Evolutionary conservation across 441 rosid species (phyloP).

Genomic region (Populus hybrid): DNA sequence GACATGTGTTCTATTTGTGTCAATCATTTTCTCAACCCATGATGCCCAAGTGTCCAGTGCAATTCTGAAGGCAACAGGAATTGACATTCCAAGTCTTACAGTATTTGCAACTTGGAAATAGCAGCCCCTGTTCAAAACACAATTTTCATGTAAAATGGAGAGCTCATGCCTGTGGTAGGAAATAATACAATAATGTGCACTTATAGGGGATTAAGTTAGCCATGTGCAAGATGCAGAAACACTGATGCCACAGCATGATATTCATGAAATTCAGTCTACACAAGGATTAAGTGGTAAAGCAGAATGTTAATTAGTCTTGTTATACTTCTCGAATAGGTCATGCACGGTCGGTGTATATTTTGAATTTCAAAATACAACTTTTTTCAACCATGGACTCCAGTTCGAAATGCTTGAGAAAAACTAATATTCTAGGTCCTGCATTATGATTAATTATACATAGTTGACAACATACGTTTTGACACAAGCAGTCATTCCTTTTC

Average conservation of each 20-base stretch:
- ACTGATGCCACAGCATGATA: neutral
- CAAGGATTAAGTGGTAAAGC: neutral
- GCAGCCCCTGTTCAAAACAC: slow-evolving; percentile 62
- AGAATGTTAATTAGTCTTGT: neutral
- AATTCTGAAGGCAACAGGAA: slow-evolving; percentile 60
- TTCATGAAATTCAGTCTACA: too few species aligned
- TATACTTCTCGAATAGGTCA: neutral
- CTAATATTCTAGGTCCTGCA: neutral
- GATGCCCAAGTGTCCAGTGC: slow-evolving; percentile 74
- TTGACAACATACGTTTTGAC: neutral
- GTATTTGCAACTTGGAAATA: slow-evolving; percentile 71
- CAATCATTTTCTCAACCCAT: slow-evolving; percentile 49
- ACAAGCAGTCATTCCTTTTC: neutral
- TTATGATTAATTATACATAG: neutral
- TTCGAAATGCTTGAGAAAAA: neutral
- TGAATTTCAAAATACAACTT: neutral
- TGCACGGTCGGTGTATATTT: neutral
- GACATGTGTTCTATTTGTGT: slow-evolving; percentile 51
- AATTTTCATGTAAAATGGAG: slow-evolving; percentile 16
- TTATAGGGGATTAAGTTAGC: neutral
- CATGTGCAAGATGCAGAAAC: neutral
- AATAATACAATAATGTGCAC: neutral
- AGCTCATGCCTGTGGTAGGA: neutral
- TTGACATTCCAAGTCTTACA: slow-evolving; percentile 71
- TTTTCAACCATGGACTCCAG: neutral